Percentiles rank a stretch among this genome's conserved stretches.
Conservation (phyloP, 805 yeast species). For the Debaryomyces hansenii region DNA sequence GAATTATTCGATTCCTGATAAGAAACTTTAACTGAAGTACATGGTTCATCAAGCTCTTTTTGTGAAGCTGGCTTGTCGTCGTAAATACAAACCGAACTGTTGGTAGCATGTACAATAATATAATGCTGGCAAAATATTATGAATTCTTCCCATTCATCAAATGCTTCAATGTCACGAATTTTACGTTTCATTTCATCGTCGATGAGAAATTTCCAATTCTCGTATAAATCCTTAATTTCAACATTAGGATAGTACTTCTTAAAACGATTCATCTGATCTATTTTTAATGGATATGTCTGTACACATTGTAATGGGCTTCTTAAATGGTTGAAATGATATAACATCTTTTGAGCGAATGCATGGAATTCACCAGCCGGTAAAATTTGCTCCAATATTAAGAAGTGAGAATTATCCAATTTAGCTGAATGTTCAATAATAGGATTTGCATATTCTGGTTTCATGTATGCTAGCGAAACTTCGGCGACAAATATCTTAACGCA, state of each 20-base stretch:
- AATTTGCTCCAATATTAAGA: conserved; percentile 68
- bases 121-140: conserved; percentile 75
- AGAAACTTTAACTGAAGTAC: conserved; percentile 2
- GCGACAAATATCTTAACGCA: conserved; percentile 64
- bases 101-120: conserved; percentile 63
- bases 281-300: conserved; percentile 49
- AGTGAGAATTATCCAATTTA: conserved; percentile 51
- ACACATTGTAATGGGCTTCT: conserved; percentile 72
- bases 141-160: conserved; percentile 86
- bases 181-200: conserved; percentile 33
- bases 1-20: conserved; percentile 3
- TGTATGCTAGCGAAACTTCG: conserved; percentile 81
- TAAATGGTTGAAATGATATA: conserved; percentile 64
- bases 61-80: background rate
- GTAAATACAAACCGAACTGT: conserved; percentile 20
- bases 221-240: conserved; percentile 54
- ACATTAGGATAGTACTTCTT: conserved; percentile 45
- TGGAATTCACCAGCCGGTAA: conserved; percentile 62
- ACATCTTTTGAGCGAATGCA: conserved; percentile 74
- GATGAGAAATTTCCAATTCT: conserved; percentile 55
- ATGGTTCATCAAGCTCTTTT: background rate
- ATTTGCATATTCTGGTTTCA: conserved; percentile 68
- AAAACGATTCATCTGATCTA: conserved; percentile 54
- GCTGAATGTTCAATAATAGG: conserved; percentile 53
- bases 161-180: conserved; percentile 58